These are phyloP conservation scores for Collybia sordida DNA, from an alignment of 768 basidiomycete species.

Conservation along the genomic window DNA sequence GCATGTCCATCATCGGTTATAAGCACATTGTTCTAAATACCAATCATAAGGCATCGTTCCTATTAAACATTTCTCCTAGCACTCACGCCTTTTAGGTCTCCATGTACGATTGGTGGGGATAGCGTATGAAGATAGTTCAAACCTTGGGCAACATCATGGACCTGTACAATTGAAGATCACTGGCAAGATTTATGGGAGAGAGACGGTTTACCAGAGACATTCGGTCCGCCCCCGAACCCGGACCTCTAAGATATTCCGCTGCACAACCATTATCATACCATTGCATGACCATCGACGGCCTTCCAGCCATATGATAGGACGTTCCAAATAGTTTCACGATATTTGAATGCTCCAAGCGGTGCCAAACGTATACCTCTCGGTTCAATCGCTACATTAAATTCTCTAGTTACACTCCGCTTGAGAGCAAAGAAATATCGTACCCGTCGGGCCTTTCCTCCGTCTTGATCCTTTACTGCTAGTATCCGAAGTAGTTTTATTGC, in stretches of 20 bases:
- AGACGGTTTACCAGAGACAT: conserved; percentile 31
- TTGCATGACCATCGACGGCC: conserved; percentile 40
- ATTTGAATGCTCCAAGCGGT: conserved; percentile 46
- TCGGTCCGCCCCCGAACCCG: conserved; percentile 25
- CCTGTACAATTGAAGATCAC: conserved; percentile 22
- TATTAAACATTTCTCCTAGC: too few relatives aligned
- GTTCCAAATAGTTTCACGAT: conserved; percentile 49
- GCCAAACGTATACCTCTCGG: conserved; percentile 46
- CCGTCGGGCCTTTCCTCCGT: conserved; percentile 35
- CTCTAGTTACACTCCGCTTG: background rate
- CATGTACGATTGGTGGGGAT: conserved; percentile 32
- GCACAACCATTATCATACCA: conserved; percentile 52
- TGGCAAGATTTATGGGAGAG: background rate
- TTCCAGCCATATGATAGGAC: conserved; percentile 35
- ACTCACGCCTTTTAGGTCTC: conserved; percentile 28
- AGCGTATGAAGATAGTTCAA: conserved; percentile 42
- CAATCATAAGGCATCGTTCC: background rate
- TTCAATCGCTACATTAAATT: conserved; percentile 34
- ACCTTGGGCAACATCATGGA: conserved; percentile 42
- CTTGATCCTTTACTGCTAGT: conserved; percentile 25
- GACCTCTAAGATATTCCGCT: conserved; percentile 35
- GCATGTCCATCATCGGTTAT: conserved; percentile 39
- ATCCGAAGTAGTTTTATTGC: conserved; percentile 48
- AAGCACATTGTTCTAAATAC: conserved; percentile 32
- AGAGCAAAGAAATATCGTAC: conserved; percentile 10